Percentiles rank a stretch among this genome's conserved stretches.
Evolutionary conservation across 2,329 filamentous ascomycete species (phyloP).

Genomic region (Botrytis elliptica): DNA sequence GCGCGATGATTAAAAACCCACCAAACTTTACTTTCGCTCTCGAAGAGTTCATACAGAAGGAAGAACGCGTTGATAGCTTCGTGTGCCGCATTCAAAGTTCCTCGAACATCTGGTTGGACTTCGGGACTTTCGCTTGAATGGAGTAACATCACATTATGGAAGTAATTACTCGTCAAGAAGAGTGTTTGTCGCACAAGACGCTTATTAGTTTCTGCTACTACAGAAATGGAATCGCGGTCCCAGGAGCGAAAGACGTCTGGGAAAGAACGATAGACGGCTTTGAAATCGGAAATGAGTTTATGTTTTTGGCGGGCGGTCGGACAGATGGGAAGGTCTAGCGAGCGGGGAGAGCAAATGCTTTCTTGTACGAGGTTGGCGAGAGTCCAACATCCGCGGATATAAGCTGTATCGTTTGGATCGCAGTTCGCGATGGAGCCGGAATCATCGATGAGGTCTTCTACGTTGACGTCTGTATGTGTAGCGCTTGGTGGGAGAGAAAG

Average conservation of each 20-base stretch:
- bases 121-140: conserved; percentile 67
- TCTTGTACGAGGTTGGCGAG: conserved; percentile 77
- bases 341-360: conserved; percentile 71
- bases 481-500: conserved; percentile 74
- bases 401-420: conserved; percentile 65
- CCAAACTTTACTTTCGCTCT: conserved; percentile 73
- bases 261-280: conserved; percentile 69
- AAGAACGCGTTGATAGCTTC: conserved; percentile 75
- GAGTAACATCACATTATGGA: conserved; percentile 78
- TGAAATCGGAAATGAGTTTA: conserved; percentile 67
- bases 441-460: conserved; percentile 71
- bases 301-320: conserved; percentile 67
- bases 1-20: conserved; percentile 83
- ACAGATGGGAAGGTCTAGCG: conserved; percentile 70
- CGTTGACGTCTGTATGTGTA: conserved; percentile 75
- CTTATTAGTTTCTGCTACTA: conserved; percentile 56
- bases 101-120: conserved; percentile 62
- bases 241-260: conserved; percentile 69
- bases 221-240: conserved; percentile 58
- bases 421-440: conserved; percentile 55
- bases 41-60: conserved; percentile 66
- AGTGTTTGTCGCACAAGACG: conserved; percentile 71
- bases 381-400: conserved; percentile 69
- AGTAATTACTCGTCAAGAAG: conserved; percentile 79
- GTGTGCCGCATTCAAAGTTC: conserved; percentile 71